Evolutionary conservation across 164 flowering plant genomes (phyloP).

Genomic region (Saururus chinensis): DNA sequence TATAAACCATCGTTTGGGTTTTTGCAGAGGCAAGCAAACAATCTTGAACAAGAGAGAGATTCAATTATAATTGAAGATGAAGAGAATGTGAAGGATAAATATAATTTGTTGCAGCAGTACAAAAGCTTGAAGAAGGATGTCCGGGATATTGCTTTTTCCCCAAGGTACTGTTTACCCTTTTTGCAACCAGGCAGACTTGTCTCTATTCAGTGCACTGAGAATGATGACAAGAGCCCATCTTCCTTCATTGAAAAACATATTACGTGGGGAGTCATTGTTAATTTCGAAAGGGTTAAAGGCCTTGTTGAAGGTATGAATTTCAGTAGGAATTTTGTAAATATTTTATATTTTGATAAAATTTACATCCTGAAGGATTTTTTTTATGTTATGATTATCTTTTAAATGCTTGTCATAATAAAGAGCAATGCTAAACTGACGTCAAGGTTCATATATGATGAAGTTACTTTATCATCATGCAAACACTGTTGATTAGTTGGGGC

Average conservation of each 20-base stretch:
- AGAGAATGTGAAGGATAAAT: conserved; percentile 69
- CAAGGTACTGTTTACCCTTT: conserved; percentile 83
- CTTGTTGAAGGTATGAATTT: conserved; percentile 48
- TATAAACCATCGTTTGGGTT: neutral
- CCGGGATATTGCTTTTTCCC: conserved; percentile 64
- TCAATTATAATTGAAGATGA: conserved; percentile 91
- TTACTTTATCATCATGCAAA: no score
- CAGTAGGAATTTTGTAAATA: neutral
- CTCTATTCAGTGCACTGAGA: conserved; percentile 37
- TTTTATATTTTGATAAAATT: no score
- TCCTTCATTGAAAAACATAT: conserved; percentile 54
- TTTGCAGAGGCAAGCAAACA: conserved; percentile 72
- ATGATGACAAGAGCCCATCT: conserved; percentile 40
- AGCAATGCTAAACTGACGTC: no score
- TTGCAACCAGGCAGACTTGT: conserved; percentile 85
- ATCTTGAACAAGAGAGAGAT: conserved; percentile 76
- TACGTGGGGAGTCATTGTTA: conserved; percentile 90
- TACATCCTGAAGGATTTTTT: no score
- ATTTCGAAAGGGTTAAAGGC: conserved; percentile 60
- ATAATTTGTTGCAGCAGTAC: conserved; percentile 57
- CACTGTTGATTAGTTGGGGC: no score
- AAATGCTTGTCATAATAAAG: no score
- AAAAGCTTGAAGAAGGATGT: conserved; percentile 67
- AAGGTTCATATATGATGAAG: no score
- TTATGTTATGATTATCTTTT: no score